Conservation (phyloP, 1,284 basidiomycete species). For the Pseudozyma thailandica region DNA sequence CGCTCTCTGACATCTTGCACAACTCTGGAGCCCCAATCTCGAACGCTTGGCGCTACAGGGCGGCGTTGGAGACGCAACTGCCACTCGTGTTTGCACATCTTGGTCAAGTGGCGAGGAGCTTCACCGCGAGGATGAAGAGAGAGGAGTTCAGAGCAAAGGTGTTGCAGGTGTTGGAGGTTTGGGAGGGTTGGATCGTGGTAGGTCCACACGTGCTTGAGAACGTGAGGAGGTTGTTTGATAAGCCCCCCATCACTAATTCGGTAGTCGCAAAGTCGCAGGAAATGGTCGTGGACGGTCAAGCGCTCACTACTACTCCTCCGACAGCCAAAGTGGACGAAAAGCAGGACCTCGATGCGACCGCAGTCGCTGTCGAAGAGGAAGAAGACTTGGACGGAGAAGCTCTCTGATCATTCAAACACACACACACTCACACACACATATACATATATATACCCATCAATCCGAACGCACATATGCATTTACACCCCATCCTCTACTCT, state of each 20-base stretch:
- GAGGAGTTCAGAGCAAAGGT: constrained; percentile 79
- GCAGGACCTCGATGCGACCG: constrained; percentile 29
- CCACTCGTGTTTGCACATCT: constrained; percentile 56
- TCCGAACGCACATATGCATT: no score
- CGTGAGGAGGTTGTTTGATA: constrained; percentile 45
- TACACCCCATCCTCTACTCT: no score
- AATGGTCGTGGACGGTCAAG: not conserved
- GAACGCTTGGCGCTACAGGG: constrained; percentile 71
- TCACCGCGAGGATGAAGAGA: constrained; percentile 53
- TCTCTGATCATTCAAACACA: no score
- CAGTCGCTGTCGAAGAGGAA: not conserved
- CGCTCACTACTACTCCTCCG: no score
- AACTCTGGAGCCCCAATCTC: constrained; percentile 89
- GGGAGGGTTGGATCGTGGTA: constrained; percentile 85
- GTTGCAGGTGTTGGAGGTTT: constrained; percentile 83
- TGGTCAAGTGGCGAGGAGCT: constrained; percentile 42
- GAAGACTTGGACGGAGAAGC: constrained; percentile 39
- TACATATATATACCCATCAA: no score
- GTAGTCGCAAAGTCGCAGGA: not conserved
- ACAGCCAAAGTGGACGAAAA: not conserved
- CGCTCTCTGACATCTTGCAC: constrained; percentile 96
- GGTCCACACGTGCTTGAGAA: constrained; percentile 80
- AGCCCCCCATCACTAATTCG: constrained; percentile 9
- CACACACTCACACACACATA: not conserved
- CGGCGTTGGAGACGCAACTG: constrained; percentile 45